These are phyloP conservation scores for Fremontodendron californicum DNA, from an alignment of 345 rosid genomes.

Conservation along the genomic window DNA sequence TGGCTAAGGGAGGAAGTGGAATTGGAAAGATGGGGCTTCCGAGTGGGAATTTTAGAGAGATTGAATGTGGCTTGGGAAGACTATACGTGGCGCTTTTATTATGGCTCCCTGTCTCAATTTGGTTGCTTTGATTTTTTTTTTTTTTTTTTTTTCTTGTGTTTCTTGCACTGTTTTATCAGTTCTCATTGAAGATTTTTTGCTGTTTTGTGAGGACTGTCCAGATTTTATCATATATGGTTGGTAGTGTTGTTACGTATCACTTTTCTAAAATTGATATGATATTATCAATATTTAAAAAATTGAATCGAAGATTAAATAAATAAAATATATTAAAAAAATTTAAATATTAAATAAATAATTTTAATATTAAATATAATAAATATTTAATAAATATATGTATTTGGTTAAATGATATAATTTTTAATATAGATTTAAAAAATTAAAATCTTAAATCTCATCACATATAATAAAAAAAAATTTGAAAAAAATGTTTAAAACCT, in stretches of 20 bases:
- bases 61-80: slow-evolving; percentile 2
- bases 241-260: neutral
- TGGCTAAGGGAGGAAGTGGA: neutral
- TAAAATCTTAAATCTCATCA: no score
- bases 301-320: no score
- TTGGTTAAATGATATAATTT: no score
- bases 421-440: no score
- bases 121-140: neutral
- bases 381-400: no score
- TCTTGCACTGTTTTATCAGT: neutral
- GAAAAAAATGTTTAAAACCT: no score
- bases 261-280: no score
- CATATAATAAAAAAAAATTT: no score
- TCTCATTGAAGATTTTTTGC: neutral
- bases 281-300: no score
- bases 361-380: no score
- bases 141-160: neutral
- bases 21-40: neutral
- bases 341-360: no score
- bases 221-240: neutral
- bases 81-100: neutral
- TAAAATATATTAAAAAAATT: no score
- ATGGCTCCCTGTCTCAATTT: neutral
- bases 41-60: neutral
- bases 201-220: neutral